phyloP scores from a whole-genome alignment of 495 filamentous ascomycete genomes.

The Mytilinidion resinicola region DNA sequence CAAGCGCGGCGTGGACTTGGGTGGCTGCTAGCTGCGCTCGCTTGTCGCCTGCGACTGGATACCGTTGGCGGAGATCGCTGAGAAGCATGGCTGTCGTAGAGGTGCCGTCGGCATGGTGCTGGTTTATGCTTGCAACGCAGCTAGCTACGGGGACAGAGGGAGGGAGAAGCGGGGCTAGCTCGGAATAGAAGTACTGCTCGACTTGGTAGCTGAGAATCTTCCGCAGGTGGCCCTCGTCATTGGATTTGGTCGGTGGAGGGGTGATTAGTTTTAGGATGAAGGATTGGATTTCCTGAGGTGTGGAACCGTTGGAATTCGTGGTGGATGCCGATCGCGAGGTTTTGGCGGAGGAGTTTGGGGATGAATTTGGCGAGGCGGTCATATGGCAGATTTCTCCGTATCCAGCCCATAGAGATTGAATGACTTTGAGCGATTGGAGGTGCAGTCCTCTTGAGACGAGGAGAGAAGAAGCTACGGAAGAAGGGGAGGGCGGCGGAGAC shows the following conservation, averaged over 20 bases:
- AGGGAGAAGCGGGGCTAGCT: constrained; percentile 32
- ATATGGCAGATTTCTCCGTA: constrained; percentile 43
- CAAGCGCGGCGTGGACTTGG: constrained; percentile 33
- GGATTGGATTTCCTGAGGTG: constrained; percentile 17
- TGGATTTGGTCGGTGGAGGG: constrained; percentile 18
- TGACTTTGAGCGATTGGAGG: constrained; percentile 10
- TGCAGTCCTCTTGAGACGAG: constrained; percentile 12
- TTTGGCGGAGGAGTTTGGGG: constrained; percentile 9
- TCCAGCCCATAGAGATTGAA: constrained; percentile 39
- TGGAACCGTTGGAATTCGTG: constrained; percentile 9
- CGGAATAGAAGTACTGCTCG: constrained; percentile 44
- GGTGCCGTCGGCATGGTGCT: constrained; percentile 22
- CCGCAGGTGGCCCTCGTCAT: constrained; percentile 40
- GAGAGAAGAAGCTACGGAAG: constrained; percentile 7
- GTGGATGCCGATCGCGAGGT: constrained; percentile 6
- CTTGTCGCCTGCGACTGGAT: constrained; percentile 9
- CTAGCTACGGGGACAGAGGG: constrained; percentile 28
- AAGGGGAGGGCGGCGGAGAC: constrained; percentile 10
- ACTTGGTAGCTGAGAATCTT: constrained; percentile 45
- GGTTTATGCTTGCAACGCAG: constrained; percentile 31
- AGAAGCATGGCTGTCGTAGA: constrained; percentile 30
- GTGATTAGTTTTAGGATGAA: constrained; percentile 42
- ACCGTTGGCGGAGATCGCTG: constrained; percentile 31
- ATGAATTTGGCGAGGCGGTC: constrained; percentile 25
- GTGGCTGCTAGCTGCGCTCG: constrained; percentile 2